Conservation (phyloP, 176 grass and related monocot species). For the Carex kokanica region DNA sequence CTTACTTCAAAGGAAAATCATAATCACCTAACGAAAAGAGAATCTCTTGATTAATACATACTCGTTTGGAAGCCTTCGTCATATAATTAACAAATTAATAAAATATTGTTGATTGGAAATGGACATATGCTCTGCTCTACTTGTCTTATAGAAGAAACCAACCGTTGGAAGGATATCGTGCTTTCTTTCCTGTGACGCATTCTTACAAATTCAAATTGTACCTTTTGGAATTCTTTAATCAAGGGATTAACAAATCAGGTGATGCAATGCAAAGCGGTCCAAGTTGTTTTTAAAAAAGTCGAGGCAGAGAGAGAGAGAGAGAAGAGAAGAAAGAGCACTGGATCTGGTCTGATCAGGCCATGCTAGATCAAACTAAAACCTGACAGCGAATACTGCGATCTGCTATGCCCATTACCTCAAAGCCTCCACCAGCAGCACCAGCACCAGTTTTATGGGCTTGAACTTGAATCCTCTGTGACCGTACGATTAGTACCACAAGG, state of each 20-base stretch:
- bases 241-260: not conserved
- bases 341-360: constrained; percentile 8
- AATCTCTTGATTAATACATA: constrained; percentile 19
- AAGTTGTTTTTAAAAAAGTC: not conserved
- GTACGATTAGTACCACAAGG: constrained; percentile 10
- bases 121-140: constrained; percentile 25
- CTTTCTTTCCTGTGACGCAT: constrained; percentile 25
- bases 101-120: not conserved
- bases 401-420: constrained; percentile 26
- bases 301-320: constrained; percentile 5
- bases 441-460: not conserved
- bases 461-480: not conserved
- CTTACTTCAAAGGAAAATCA: not conserved
- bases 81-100: constrained; percentile 20
- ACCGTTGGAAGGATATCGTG: constrained; percentile 22
- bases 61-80: not conserved
- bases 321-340: not conserved
- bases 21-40: not conserved
- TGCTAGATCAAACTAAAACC: constrained; percentile 11
- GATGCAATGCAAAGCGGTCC: not conserved
- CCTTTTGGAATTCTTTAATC: not conserved
- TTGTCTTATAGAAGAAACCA: constrained; percentile 31
- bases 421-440: not conserved
- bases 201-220: constrained; percentile 24
- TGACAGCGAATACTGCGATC: constrained; percentile 25